Conservation (phyloP, 495 filamentous ascomycete genomes). For the Talaromyces ruber region DNA sequence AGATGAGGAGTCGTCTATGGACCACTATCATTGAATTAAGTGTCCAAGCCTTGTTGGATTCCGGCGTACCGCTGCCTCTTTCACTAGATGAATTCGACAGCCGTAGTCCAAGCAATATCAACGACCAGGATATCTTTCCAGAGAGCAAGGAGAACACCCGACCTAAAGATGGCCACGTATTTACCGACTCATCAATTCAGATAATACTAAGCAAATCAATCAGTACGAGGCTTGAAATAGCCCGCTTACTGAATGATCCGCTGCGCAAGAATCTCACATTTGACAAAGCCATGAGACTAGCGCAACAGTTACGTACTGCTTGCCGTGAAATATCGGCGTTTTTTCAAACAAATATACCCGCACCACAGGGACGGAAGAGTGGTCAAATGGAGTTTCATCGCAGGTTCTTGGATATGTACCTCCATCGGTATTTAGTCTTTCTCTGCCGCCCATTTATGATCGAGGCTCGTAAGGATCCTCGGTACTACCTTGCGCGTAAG, state of each 20-base stretch:
- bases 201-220: constrained; percentile 31
- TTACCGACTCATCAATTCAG: constrained; percentile 39
- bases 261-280: constrained; percentile 26
- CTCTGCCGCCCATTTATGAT: constrained; percentile 37
- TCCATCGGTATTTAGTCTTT: constrained; percentile 35
- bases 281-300: constrained; percentile 18
- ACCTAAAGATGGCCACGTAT: constrained; percentile 19
- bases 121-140: constrained; percentile 39
- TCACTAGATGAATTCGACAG: constrained; percentile 38
- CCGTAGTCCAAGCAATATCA: constrained; percentile 31
- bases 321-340: constrained; percentile 13
- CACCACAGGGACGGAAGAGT: constrained; percentile 7
- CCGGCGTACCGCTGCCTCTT: constrained; percentile 32
- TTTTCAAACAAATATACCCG: not conserved
- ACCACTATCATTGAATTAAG: constrained; percentile 46
- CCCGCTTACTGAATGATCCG: constrained; percentile 24
- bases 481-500: constrained; percentile 41
- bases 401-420: constrained; percentile 26
- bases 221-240: constrained; percentile 24
- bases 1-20: constrained; percentile 50
- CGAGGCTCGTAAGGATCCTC: constrained; percentile 28
- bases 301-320: constrained; percentile 3
- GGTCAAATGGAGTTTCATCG: constrained; percentile 7
- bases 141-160: constrained; percentile 13
- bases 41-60: constrained; percentile 37